Evolutionary conservation across 1,284 basidiomycete species (phyloP), one percentile per base, ranked within the genome.

Genomic region (Fomitopsis schrenkii): DNA sequence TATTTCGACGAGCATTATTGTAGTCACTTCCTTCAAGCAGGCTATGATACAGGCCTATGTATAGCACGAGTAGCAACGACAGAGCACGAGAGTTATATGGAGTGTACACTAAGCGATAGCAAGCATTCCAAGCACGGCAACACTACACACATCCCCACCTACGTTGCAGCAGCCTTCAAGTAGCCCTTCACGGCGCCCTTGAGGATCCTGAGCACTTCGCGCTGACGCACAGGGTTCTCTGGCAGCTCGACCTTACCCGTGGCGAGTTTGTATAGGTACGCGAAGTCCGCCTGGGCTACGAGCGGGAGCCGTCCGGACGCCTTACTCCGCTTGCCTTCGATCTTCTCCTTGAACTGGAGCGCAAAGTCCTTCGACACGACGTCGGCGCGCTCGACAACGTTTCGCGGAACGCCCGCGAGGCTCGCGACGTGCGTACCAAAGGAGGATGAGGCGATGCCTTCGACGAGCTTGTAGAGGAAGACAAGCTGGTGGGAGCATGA

Each of bases 351-450:
- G 79, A 95, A 95, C 64, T 93, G 87, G 62, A 84, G 80, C 7
- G 94, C 94, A 75, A 98, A 98, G 70, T 94, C 89, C 60, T 85
- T 84, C 14, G 95, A 97, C 53, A 98, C 86, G 48, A 85, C 75
- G 65, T 95, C 94, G 1, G 95, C 95, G 6, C 95, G 87, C 60
- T 89, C 82, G 42, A 98, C 93, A n/a, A 96, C 88, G 9, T 83
- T 79, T 30, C 82, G 69, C 1, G 94, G 91, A 0, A 95, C 93
- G 2, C 92, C 91, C 5, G 93, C 93, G 38, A 96, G 82, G 66
- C 88, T 91, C 45, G 94, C 94, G 52, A 97, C 94, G 69, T 96
- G 92, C 1, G 94, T 95, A 35, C 94, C 96, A 71, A 98, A 97
- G 1, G 94, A 97, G 5, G 92, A 94, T 60, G 91, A 87, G 1